Percentiles rank a stretch among this genome's conserved stretches.
Evolutionary conservation across 2,329 filamentous ascomycete species (phyloP).

Genomic region (Aspergillus bombycis): DNA sequence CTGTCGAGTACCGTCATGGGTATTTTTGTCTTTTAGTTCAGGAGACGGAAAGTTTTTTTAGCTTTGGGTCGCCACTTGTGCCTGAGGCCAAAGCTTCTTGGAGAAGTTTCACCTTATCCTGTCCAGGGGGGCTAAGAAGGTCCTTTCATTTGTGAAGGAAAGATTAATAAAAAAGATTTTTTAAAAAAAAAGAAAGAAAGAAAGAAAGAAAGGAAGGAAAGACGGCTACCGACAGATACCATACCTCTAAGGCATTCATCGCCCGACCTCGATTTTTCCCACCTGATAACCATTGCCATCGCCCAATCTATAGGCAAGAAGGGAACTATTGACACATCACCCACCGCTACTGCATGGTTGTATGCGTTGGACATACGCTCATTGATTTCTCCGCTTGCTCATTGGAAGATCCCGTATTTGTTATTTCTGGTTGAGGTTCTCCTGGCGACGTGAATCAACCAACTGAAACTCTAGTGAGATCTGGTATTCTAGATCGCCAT

Average conservation of each 20-base stretch:
- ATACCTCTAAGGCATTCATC: neutral
- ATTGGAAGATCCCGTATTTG: slow-evolving; percentile 1
- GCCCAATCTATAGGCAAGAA: neutral
- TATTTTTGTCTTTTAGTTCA: slow-evolving; percentile 16
- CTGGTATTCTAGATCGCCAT: slow-evolving; percentile 10
- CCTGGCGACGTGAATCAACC: neutral
- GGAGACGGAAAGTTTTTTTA: slow-evolving; percentile 20
- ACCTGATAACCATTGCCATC: neutral
- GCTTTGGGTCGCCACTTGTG: slow-evolving; percentile 12
- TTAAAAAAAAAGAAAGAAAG: neutral
- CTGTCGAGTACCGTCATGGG: slow-evolving; percentile 9
- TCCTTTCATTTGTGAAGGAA: slow-evolving; percentile 2
- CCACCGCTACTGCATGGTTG: slow-evolving; percentile 5
- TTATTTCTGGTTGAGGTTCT: neutral
- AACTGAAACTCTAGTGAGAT: slow-evolving; percentile 17
- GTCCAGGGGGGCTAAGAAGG: slow-evolving; percentile 9
- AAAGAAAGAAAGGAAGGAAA: neutral
- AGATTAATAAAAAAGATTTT: neutral
- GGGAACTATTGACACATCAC: slow-evolving; percentile 6
- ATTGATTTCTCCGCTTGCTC: neutral
- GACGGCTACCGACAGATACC: neutral
- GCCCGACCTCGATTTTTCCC: neutral
- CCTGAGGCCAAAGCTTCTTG: slow-evolving; percentile 1
- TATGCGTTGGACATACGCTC: slow-evolving; percentile 1
- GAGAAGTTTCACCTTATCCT: neutral